A percentile compares a stretch with the other conserved stretches of the same genome.
Evolutionary conservation across 2,329 filamentous ascomycete genomes (phyloP).

Genomic region (Plenodomus tracheiphilus): DNA sequence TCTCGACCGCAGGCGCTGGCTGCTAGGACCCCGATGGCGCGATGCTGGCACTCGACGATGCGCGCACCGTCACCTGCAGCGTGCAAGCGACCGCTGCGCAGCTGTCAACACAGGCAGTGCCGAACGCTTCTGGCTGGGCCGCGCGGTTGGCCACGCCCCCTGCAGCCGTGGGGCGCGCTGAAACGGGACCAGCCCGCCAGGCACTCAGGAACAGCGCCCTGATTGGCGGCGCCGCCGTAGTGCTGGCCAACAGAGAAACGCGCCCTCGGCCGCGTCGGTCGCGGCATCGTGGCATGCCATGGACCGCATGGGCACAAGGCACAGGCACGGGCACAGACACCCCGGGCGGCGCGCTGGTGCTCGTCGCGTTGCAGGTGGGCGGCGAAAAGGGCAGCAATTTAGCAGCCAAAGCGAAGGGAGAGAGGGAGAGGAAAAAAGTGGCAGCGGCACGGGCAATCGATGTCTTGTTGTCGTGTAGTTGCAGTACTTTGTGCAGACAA

Average conservation of each 20-base stretch:
- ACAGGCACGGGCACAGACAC: conserved; percentile 3
- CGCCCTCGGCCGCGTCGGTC: neutral
- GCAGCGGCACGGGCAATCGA: no score
- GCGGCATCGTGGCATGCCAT: conserved; percentile 1
- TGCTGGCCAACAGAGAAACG: neutral
- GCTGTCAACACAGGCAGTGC: neutral
- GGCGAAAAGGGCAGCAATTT: no score
- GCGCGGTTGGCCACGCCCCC: conserved; percentile 4
- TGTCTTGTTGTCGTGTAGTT: no score
- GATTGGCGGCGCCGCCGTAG: neutral
- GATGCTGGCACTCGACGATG: neutral
- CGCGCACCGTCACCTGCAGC: conserved; percentile 13
- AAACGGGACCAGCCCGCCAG: neutral
- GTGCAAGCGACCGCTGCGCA: neutral
- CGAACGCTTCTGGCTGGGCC: conserved; percentile 1
- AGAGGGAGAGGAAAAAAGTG: neutral
- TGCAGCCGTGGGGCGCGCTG: neutral
- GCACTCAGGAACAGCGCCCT: neutral
- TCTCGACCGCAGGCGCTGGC: conserved; percentile 3
- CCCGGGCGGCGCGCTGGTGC: neutral
- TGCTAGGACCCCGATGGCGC: neutral
- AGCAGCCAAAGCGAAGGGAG: neutral
- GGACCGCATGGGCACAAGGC: conserved; percentile 6
- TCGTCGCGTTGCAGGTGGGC: neutral
- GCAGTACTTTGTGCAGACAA: no score